phyloP scores from a whole-genome alignment of 2,329 filamentous ascomycete species.

The Aspergillus sp. region DNA sequence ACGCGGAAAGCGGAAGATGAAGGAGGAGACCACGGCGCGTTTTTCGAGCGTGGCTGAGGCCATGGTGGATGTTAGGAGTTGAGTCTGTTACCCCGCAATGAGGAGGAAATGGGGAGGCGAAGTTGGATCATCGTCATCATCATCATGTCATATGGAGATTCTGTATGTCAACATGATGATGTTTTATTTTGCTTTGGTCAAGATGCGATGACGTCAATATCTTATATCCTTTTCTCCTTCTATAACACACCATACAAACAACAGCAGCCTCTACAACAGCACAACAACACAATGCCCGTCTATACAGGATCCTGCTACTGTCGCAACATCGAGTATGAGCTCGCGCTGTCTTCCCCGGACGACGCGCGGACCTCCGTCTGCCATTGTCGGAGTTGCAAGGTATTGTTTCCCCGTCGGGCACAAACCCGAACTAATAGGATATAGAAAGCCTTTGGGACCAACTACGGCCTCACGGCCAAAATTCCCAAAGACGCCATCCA shows the following conservation, averaged over 20 bases:
- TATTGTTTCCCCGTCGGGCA: slow-evolving; percentile 11
- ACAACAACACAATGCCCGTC: no score
- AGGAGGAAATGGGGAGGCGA: neutral
- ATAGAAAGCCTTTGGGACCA: slow-evolving; percentile 52
- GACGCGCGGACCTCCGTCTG: slow-evolving; percentile 54
- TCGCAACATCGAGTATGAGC: slow-evolving; percentile 46
- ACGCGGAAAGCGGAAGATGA: slow-evolving; percentile 37
- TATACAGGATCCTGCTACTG: slow-evolving; percentile 51
- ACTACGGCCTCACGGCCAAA: slow-evolving; percentile 54
- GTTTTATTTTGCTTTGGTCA: neutral
- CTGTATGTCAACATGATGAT: neutral
- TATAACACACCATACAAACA: neutral
- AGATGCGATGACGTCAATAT: neutral
- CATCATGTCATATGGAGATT: neutral
- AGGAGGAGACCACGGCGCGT: slow-evolving; percentile 44
- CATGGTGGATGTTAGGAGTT: neutral
- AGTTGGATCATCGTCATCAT: neutral
- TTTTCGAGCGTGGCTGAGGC: slow-evolving; percentile 16
- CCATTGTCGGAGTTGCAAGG: slow-evolving; percentile 55
- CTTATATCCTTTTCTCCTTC: neutral
- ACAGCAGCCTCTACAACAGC: no score
- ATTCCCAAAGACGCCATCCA: slow-evolving; percentile 46
- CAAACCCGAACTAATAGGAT: neutral
- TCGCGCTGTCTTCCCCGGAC: slow-evolving; percentile 44
- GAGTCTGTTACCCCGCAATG: neutral